Evolutionary conservation across 345 rosid genomes (phyloP).

Genomic region (Ricinus communis): DNA sequence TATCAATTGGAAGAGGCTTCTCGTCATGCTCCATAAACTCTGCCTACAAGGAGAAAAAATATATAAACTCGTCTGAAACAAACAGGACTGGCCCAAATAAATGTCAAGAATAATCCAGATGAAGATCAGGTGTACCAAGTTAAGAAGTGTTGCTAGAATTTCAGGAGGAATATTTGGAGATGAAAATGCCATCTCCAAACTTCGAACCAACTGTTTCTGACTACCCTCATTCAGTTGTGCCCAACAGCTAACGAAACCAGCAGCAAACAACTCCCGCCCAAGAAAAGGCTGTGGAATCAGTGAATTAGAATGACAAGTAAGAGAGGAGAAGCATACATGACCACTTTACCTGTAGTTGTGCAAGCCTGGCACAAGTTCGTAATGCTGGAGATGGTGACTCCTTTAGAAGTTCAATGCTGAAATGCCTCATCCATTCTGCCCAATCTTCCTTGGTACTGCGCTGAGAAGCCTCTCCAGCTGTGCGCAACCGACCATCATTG

Average conservation of each 20-base stretch:
- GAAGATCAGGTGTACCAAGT: conserved; percentile 53
- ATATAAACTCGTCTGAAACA: not conserved
- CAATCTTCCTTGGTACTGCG: conserved; percentile 99
- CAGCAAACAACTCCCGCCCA: conserved; percentile 98
- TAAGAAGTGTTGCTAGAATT: conserved; percentile 92
- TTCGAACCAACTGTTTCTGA: conserved; percentile 87
- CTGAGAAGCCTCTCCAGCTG: conserved; percentile 99
- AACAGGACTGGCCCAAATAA: not conserved
- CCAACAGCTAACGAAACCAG: conserved; percentile 99
- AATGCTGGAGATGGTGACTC: conserved; percentile 99
- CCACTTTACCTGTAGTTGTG: conserved; percentile 79
- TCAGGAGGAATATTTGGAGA: conserved; percentile 98
- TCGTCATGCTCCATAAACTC: conserved; percentile 99
- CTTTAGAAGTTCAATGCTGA: conserved; percentile 94
- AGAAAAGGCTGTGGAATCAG: conserved; percentile 77
- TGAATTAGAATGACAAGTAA: conserved; percentile 31
- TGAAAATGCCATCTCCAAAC: conserved; percentile 98
- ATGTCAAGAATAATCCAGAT: not conserved
- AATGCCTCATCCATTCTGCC: conserved; percentile 99
- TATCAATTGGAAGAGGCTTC: conserved; percentile 97
- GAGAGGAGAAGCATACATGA: conserved; percentile 15
- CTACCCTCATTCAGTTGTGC: conserved; percentile 77
- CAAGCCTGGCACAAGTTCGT: conserved; percentile 94
- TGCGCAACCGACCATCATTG: conserved; percentile 81
- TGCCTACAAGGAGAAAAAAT: conserved; percentile 52